Conservation (phyloP, 352 stramenopile species). For the Pilasporangium apinafurcum region DNA sequence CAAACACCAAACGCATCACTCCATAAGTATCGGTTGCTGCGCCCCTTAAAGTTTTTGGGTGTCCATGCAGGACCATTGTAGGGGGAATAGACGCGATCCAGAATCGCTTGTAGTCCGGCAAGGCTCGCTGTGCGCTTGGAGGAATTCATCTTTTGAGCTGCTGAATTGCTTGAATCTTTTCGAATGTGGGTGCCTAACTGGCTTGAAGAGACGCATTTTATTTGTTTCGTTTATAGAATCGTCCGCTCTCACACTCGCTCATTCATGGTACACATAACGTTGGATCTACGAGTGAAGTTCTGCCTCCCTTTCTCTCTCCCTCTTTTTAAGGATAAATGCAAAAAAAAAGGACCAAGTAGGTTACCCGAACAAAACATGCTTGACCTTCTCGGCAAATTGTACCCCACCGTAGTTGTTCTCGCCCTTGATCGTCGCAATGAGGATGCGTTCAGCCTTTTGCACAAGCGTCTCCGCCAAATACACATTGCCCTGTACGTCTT, state of each 20-base stretch:
- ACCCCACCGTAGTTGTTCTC: slow-evolving; percentile 49
- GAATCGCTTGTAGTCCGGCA: slow-evolving; percentile 3
- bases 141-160: too few relatives aligned
- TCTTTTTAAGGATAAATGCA: background rate
- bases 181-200: too few relatives aligned
- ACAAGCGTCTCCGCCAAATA: slow-evolving; percentile 73
- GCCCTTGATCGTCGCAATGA: slow-evolving; percentile 71
- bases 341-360: background rate
- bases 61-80: slow-evolving; percentile 15
- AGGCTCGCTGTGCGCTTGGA: too few relatives aligned
- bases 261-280: too few relatives aligned
- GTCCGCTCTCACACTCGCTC: too few relatives aligned
- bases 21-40: slow-evolving; percentile 21
- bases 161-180: too few relatives aligned
- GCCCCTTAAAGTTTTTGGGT: slow-evolving; percentile 8
- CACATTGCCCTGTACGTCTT: slow-evolving; percentile 50
- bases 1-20: slow-evolving; percentile 31
- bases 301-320: too few relatives aligned
- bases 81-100: slow-evolving; percentile 20
- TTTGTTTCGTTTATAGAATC: too few relatives aligned
- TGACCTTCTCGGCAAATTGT: slow-evolving; percentile 59
- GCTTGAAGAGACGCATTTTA: too few relatives aligned
- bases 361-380: slow-evolving; percentile 57
- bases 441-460: slow-evolving; percentile 53
- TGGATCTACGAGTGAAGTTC: too few relatives aligned